Percentiles rank a stretch among this genome's conserved stretches.
Conservation (phyloP, 352 stramenopile genomes). For the Phytophthora cactorum region DNA sequence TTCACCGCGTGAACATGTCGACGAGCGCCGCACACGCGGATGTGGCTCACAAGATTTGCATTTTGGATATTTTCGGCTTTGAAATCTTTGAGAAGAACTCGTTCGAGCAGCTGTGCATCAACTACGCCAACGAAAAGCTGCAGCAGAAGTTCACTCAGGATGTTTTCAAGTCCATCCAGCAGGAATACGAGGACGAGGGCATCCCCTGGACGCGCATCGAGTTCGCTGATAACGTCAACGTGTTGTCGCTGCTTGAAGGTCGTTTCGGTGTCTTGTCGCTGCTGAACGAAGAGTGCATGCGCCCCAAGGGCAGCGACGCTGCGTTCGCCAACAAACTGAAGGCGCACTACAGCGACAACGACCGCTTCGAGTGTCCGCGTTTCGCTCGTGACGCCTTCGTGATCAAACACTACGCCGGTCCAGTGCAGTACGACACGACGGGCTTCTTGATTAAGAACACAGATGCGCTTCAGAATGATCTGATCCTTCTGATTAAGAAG, state of each 20-base stretch:
- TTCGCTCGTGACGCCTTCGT: conserved; percentile 92
- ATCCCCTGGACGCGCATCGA: conserved; percentile 93
- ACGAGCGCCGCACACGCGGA: conserved; percentile 61
- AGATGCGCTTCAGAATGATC: conserved; percentile 94
- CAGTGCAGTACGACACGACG: conserved; percentile 94
- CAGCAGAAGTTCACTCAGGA: conserved; percentile 95
- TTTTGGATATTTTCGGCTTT: conserved; percentile 99
- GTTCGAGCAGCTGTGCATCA: conserved; percentile 97
- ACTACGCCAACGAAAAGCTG: conserved; percentile 96
- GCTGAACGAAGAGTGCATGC: conserved; percentile 95
- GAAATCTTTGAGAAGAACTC: conserved; percentile 97
- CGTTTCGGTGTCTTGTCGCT: conserved; percentile 90
- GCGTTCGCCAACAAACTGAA: conserved; percentile 91
- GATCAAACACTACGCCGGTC: conserved; percentile 96
- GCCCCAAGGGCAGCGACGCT: conserved; percentile 86
- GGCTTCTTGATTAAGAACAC: conserved; percentile 98
- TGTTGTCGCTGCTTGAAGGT: conserved; percentile 91
- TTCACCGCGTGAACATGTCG: conserved; percentile 87
- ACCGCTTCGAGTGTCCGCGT: conserved; percentile 85
- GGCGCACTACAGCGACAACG: conserved; percentile 89
- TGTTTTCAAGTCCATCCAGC: conserved; percentile 95
- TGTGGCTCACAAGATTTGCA: conserved; percentile 83
- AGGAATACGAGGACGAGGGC: conserved; percentile 96
- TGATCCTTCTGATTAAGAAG: conserved; percentile 85
- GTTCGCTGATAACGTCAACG: conserved; percentile 92